These are phyloP conservation scores for Vigna angularis DNA, from an alignment of 306 rosid genomes.

Conservation along the genomic window DNA sequence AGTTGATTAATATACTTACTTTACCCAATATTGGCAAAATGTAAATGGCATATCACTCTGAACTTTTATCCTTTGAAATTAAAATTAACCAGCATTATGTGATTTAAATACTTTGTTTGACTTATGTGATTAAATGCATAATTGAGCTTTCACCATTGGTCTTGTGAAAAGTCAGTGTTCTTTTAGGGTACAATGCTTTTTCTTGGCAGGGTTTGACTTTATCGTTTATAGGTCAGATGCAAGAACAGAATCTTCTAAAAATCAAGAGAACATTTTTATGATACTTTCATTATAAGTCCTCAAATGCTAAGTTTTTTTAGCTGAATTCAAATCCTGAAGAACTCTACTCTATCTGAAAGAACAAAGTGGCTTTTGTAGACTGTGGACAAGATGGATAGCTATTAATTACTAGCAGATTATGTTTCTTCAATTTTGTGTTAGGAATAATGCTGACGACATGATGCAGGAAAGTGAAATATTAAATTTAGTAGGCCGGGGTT, in stretches of 20 bases:
- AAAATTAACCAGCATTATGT: background rate
- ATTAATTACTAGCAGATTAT: background rate
- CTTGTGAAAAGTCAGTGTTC: background rate
- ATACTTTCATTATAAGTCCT: conserved; percentile 12
- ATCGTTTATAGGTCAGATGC: background rate
- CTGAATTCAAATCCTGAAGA: conserved; percentile 12
- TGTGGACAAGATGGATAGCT: background rate
- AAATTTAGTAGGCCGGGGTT: background rate
- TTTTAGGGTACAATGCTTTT: too few relatives aligned
- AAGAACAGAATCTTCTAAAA: background rate
- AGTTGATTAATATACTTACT: background rate
- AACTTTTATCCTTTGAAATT: background rate
- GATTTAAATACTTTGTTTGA: background rate
- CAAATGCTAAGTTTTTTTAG: background rate
- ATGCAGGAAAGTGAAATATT: background rate
- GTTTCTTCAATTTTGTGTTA: background rate
- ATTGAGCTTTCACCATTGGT: background rate
- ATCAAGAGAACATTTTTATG: background rate
- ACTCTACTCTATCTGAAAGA: conserved; percentile 2
- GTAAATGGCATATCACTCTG: background rate
- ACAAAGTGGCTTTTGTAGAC: background rate
- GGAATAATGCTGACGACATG: background rate
- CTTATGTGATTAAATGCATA: background rate
- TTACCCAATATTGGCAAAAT: background rate
- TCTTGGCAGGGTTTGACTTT: background rate